phyloP scores from a whole-genome alignment of 2,329 filamentous ascomycete species.

The Dactylellina leptospora region DNA sequence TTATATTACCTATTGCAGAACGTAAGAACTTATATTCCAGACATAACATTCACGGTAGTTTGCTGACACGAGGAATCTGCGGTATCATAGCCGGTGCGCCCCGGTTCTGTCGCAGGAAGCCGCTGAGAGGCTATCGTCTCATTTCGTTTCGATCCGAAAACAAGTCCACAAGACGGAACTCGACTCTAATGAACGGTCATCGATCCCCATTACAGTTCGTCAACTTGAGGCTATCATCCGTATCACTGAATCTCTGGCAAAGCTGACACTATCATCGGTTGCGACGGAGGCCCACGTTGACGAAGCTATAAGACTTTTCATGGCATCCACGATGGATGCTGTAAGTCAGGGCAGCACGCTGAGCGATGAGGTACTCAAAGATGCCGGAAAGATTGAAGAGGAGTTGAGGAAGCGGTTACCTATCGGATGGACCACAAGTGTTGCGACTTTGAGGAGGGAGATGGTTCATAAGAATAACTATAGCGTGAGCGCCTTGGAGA shows the following conservation, averaged over 20 bases:
- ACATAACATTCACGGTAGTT: conserved; percentile 58
- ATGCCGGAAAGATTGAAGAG: conserved; percentile 84
- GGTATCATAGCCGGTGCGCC: conserved; percentile 75
- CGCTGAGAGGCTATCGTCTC: conserved; percentile 92
- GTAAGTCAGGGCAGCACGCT: conserved; percentile 87
- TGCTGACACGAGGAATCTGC: background rate
- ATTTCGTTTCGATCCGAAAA: conserved; percentile 94
- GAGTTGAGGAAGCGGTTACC: conserved; percentile 87
- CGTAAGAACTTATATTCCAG: conserved; percentile 66
- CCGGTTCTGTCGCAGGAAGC: conserved; percentile 89
- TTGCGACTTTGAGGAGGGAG: conserved; percentile 84
- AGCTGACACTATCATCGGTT: conserved; percentile 83
- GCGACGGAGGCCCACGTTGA: conserved; percentile 93
- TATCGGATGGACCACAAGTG: conserved; percentile 92
- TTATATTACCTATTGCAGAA: conserved; percentile 96
- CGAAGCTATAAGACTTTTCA: conserved; percentile 94
- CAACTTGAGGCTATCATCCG: conserved; percentile 97
- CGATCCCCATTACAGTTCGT: conserved; percentile 95
- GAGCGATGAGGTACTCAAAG: conserved; percentile 88
- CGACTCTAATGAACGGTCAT: conserved; percentile 86
- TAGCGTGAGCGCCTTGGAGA: conserved; percentile 82
- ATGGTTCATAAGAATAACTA: conserved; percentile 93
- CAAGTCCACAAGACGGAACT: conserved; percentile 92
- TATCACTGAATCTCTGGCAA: conserved; percentile 94
- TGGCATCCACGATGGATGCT: conserved; percentile 97